Evolutionary conservation across 164 flowering plant genomes (phyloP).

Genomic region (Echeveria elegans): DNA sequence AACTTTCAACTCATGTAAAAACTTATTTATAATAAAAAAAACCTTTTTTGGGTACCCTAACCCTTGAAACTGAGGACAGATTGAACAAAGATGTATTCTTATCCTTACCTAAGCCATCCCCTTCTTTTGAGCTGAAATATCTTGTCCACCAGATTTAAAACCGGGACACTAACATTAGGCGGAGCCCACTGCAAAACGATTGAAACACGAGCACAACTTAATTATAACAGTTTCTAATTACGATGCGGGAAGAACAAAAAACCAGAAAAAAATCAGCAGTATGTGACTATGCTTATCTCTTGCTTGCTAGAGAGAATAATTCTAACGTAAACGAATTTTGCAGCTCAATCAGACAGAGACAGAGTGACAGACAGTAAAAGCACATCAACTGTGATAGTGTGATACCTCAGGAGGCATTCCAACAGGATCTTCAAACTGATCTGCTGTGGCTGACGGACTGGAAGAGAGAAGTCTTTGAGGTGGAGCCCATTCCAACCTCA

Average conservation of each 20-base stretch:
- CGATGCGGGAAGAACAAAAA: no score
- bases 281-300: not conserved
- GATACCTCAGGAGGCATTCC: constrained; percentile 93
- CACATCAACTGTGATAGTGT: constrained; percentile 7
- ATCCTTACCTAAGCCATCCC: constrained; percentile 91
- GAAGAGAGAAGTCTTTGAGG: constrained; percentile 1
- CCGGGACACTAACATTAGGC: constrained; percentile 83
- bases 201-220: constrained; percentile 4
- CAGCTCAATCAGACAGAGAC: not conserved
- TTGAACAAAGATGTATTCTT: not conserved
- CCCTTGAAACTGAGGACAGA: not conserved
- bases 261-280: no score
- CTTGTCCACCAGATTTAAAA: constrained; percentile 85
- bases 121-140: constrained; percentile 91
- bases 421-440: constrained; percentile 45
- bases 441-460: constrained; percentile 17
- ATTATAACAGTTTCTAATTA: not conserved
- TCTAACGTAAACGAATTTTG: not conserved
- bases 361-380: not conserved
- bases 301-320: not conserved
- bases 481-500: constrained; percentile 2
- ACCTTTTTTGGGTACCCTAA: not conserved
- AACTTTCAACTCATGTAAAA: not conserved
- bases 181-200: constrained; percentile 83
- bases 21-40: not conserved